These are phyloP conservation scores for Aegilops speltoides DNA, from an alignment of 176 grass and related monocot species.

Conservation along the genomic window DNA sequence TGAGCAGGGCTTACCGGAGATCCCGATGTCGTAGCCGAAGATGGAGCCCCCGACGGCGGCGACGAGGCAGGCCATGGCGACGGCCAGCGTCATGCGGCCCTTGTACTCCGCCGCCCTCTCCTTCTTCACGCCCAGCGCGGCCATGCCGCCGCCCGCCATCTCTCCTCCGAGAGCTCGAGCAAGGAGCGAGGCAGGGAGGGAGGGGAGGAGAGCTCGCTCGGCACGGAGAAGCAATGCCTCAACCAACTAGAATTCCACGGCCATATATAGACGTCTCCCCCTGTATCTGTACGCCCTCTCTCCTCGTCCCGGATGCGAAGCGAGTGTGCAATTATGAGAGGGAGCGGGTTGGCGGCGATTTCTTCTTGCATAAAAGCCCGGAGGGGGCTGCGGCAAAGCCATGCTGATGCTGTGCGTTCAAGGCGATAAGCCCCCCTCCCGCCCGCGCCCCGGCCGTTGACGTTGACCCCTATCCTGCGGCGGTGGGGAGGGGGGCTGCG, in stretches of 20 bases:
- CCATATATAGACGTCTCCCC: background rate
- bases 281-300: too few relatives aligned
- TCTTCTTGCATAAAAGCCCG: background rate
- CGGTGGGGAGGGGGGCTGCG: background rate
- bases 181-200: background rate
- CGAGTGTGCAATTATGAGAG: background rate
- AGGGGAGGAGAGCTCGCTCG: background rate
- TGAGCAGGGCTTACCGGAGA: constrained; percentile 54
- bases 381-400: background rate
- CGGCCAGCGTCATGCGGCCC: constrained; percentile 78
- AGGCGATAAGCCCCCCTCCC: background rate
- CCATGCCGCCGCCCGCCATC: constrained; percentile 62
- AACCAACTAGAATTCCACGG: background rate
- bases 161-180: background rate
- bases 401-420: background rate
- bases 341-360: background rate
- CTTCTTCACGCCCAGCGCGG: constrained; percentile 65
- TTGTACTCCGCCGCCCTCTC: constrained; percentile 86
- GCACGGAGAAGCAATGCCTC: constrained; percentile 28
- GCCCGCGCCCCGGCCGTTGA: background rate
- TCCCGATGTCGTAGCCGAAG: constrained; percentile 93
- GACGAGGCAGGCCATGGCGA: constrained; percentile 74
- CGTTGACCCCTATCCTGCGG: background rate
- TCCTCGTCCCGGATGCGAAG: too few relatives aligned
- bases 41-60: constrained; percentile 88